Percentiles rank a stretch among this genome's conserved stretches.
These are phyloP conservation scores for Bipolaris gigantea DNA, from an alignment of 2,329 filamentous ascomycete species.

Conservation along the genomic window DNA sequence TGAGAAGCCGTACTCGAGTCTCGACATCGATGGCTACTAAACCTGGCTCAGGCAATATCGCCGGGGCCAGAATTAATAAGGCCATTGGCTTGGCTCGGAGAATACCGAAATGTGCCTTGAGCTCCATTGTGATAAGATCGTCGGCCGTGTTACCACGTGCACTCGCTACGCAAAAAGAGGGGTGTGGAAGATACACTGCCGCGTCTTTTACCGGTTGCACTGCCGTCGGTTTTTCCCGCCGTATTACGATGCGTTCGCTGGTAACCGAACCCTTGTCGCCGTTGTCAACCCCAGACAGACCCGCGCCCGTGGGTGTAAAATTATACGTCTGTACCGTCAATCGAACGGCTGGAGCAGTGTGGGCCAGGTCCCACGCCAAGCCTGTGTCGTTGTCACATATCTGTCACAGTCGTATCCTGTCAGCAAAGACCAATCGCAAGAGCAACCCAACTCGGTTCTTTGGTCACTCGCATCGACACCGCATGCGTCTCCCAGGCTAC, in stretches of 20 bases:
- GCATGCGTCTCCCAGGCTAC: constrained; percentile 26
- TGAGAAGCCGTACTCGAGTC: constrained; percentile 20
- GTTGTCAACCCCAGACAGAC: neutral
- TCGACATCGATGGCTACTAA: constrained; percentile 8
- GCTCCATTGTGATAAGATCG: constrained; percentile 28
- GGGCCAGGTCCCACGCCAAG: neutral
- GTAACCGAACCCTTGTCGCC: neutral
- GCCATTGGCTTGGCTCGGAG: constrained; percentile 31
- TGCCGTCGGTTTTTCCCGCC: constrained; percentile 20
- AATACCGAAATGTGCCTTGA: constrained; percentile 38
- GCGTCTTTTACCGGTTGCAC: constrained; percentile 37
- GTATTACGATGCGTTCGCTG: constrained; percentile 16
- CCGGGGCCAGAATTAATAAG: constrained; percentile 33
- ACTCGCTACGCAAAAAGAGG: constrained; percentile 19
- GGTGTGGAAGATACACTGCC: constrained; percentile 42
- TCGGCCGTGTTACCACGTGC: constrained; percentile 10
- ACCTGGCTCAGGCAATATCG: constrained; percentile 19
- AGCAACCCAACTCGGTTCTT: neutral
- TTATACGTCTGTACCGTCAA: constrained; percentile 7
- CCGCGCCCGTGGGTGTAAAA: neutral
- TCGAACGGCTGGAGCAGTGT: neutral
- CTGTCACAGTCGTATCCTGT: neutral
- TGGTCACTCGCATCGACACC: constrained; percentile 33
- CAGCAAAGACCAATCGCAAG: neutral
- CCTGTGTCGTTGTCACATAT: neutral